Percentiles rank a stretch among this genome's conserved stretches.
Evolutionary conservation across 768 basidiomycete genomes (phyloP).

Genomic region (Leccinum arenicola): DNA sequence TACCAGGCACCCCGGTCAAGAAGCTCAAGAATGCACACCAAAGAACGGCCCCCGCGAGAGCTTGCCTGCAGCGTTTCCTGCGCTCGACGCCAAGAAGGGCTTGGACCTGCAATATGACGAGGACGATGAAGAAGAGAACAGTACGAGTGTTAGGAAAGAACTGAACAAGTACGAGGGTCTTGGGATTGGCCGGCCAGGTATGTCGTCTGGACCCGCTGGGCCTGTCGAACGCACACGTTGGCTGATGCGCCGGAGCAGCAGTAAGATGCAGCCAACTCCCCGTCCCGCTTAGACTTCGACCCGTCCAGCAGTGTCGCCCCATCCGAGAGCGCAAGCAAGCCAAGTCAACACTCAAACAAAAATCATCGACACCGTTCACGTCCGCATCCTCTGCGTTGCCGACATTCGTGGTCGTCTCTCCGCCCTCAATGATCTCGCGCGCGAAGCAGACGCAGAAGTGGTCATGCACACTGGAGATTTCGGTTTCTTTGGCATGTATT

Average conservation of each 20-base stretch:
- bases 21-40: conserved; percentile 58
- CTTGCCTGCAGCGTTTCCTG: conserved; percentile 68
- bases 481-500: conserved; percentile 85
- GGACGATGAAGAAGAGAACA: conserved; percentile 60
- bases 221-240: conserved; percentile 49
- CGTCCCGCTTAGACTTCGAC: conserved; percentile 61
- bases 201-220: conserved; percentile 26
- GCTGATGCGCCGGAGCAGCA: conserved; percentile 76
- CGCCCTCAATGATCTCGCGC: conserved; percentile 85
- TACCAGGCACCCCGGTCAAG: conserved; percentile 84
- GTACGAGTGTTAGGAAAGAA: conserved; percentile 56
- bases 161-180: conserved; percentile 57
- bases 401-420: conserved; percentile 90
- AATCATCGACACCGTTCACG: conserved; percentile 74
- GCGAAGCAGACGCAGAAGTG: conserved; percentile 84
- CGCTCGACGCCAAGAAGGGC: conserved; percentile 33
- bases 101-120: conserved; percentile 46
- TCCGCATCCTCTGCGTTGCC: conserved; percentile 90
- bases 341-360: conserved; percentile 75
- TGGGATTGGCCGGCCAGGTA: conserved; percentile 59
- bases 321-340: conserved; percentile 41
- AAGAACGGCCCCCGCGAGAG: conserved; percentile 66
- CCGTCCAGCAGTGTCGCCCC: conserved; percentile 55
- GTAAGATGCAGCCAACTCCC: conserved; percentile 54
- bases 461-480: conserved; percentile 99